phyloP scores from a whole-genome alignment of 805 yeast genomes.

The Candida coquimbonensis region DNA sequence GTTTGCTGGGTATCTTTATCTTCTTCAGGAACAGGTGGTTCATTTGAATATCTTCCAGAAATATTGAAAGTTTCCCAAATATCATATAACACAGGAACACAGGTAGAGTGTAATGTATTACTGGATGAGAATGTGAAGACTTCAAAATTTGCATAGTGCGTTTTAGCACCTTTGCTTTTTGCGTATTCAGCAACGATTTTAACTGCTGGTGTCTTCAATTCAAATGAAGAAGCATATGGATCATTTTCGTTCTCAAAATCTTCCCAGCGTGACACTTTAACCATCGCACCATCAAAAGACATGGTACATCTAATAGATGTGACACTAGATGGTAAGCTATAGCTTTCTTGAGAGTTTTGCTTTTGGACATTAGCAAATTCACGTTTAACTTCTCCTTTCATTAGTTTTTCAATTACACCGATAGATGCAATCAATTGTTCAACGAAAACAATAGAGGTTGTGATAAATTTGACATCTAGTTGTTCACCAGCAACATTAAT shows the following conservation, averaged over 20 bases:
- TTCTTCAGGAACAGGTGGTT: slow-evolving; percentile 1
- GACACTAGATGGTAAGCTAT: slow-evolving; percentile 17
- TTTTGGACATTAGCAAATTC: neutral
- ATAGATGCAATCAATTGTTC: slow-evolving; percentile 46
- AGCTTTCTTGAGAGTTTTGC: slow-evolving; percentile 7
- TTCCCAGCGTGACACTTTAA: slow-evolving; percentile 31
- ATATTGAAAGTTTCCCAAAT: slow-evolving; percentile 42
- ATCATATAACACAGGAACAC: slow-evolving; percentile 72
- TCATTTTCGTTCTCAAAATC: slow-evolving; percentile 33
- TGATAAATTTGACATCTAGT: slow-evolving; percentile 56
- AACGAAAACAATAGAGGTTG: slow-evolving; percentile 47
- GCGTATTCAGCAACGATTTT: slow-evolving; percentile 48
- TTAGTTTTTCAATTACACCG: slow-evolving; percentile 32
- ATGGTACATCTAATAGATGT: slow-evolving; percentile 44
- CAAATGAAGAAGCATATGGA: slow-evolving; percentile 39
- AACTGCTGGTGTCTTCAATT: slow-evolving; percentile 71
- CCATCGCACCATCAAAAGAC: slow-evolving; percentile 64
- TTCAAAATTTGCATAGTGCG: slow-evolving; percentile 44
- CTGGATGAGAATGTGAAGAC: slow-evolving; percentile 61
- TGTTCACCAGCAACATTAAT: slow-evolving; percentile 59
- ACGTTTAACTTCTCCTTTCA: slow-evolving; percentile 3
- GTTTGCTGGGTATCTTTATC: slow-evolving; percentile 5
- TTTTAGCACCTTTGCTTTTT: slow-evolving; percentile 31
- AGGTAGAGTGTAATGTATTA: slow-evolving; percentile 61
- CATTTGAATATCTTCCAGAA: slow-evolving; percentile 31